Evolutionary conservation across 257 asterid species (phyloP), one percentile per base, ranked within the genome.

Genomic region (Voacanga thouarsii): DNA sequence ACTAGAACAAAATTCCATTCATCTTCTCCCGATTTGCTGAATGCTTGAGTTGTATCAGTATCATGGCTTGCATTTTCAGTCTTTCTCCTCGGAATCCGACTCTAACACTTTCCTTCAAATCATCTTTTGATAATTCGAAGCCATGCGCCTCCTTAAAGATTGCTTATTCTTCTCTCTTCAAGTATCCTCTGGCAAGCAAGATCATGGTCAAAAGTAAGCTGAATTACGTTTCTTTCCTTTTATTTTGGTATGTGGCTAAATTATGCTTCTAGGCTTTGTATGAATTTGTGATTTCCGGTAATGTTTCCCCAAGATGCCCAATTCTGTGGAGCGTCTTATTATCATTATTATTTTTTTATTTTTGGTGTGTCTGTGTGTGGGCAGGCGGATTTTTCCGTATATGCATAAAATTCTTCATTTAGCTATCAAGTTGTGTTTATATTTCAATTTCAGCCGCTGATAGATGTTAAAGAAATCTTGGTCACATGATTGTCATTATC

Each of bases 141-240:
- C 78, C 21, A 11, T 19, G 43, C 26, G 53, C 56, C 45, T 60
- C 30, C 57, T 63, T 45, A 41, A 72, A 60, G 0, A 72, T 57
- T 49, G 79, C 83, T 60, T 77, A 67, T 71, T 85, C 90, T 45
- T 84, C 87, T 45, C 71, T 74, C 39, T 44, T 44, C 77, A 77
- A 57, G 78, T 88, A 84, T 75, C 95, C 92, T 72, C 91, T 88
- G 19, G 95, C 95, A 59, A 88, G 95, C 88, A 90, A 87, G 79
- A 81, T 88, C 51, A 79, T 85, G 41, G 85, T 90, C 47, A 88
- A 75, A 87, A 90, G 95, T 88, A 83, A 90, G 90, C 57, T 71
- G 19, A 43, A 15, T 39, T 1, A 43, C 28, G 12, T 60, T 64
- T 80, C 72, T 12, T 39, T 60, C 14, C 18, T 44, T 66, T 77